A percentile compares a stretch with the other conserved stretches of the same genome.
Conservation (phyloP, 2,329 filamentous ascomycete species). For the Xylaria sp. region DNA sequence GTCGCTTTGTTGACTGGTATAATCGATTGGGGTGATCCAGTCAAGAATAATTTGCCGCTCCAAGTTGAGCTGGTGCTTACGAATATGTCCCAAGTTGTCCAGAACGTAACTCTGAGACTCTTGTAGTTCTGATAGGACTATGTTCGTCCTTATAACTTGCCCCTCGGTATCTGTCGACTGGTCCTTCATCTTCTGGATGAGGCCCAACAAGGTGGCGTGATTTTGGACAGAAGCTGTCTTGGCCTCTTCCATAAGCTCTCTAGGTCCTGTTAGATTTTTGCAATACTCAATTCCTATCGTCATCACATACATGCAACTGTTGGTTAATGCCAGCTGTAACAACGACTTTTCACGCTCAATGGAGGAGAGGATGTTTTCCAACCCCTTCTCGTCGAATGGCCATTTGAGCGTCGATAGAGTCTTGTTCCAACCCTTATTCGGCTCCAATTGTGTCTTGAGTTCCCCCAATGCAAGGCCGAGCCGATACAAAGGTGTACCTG, state of each 20-base stretch:
- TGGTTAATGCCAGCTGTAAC: slow-evolving; percentile 17
- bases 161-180: slow-evolving; percentile 17
- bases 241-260: slow-evolving; percentile 6
- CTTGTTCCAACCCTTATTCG: slow-evolving; percentile 30
- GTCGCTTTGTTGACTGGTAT: slow-evolving; percentile 55
- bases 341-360: slow-evolving; percentile 35
- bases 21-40: slow-evolving; percentile 43
- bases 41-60: slow-evolving; percentile 3
- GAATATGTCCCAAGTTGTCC: background rate
- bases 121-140: background rate
- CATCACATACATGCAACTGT: slow-evolving; percentile 11
- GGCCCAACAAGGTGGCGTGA: slow-evolving; percentile 5
- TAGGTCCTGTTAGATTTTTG: background rate
- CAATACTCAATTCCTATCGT: background rate
- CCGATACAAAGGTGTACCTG: slow-evolving; percentile 37
- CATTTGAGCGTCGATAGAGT: slow-evolving; percentile 31
- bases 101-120: background rate
- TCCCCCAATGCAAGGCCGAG: slow-evolving; percentile 25
- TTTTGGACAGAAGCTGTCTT: slow-evolving; percentile 12
- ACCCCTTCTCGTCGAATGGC: slow-evolving; percentile 42
- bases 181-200: slow-evolving; percentile 4
- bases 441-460: slow-evolving; percentile 35
- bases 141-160: background rate
- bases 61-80: slow-evolving; percentile 9
- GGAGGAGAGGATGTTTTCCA: slow-evolving; percentile 39